These are phyloP conservation scores for Aspergillus texensis DNA, from an alignment of 2,329 filamentous ascomycete genomes.

Conservation along the genomic window DNA sequence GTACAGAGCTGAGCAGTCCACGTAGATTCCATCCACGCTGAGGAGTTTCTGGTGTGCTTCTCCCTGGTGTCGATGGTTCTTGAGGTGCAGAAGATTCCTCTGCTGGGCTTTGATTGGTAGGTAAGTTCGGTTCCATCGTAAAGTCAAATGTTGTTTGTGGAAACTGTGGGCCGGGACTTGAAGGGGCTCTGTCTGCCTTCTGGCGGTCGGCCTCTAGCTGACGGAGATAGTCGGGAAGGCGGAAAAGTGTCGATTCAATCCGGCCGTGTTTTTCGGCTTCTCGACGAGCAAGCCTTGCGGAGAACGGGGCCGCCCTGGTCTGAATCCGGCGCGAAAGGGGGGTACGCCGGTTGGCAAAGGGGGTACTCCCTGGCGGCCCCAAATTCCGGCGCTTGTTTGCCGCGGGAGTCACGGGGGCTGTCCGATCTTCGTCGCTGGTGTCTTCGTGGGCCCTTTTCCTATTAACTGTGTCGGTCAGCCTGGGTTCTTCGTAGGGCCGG, in stretches of 20 bases:
- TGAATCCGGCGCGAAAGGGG: conserved; percentile 23
- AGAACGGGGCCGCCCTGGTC: conserved; percentile 26
- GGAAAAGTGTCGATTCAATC: conserved; percentile 38
- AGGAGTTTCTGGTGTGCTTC: conserved; percentile 17
- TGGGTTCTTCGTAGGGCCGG: background rate
- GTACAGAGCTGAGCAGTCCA: conserved; percentile 34
- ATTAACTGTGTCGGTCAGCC: conserved; percentile 16
- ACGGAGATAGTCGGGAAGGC: conserved; percentile 34
- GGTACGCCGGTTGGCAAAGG: conserved; percentile 20
- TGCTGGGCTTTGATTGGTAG: conserved; percentile 2
- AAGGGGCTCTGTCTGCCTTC: conserved; percentile 11
- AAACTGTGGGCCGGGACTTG: conserved; percentile 12
- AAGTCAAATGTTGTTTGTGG: conserved; percentile 16
- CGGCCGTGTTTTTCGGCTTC: conserved; percentile 33
- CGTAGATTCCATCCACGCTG: conserved; percentile 32
- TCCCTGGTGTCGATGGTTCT: conserved; percentile 22
- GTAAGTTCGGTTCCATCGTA: conserved; percentile 8
- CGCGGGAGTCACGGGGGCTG: conserved; percentile 17
- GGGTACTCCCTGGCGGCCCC: conserved; percentile 26
- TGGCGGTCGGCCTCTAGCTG: conserved; percentile 33
- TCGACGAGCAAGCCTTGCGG: conserved; percentile 34
- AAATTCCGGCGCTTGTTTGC: conserved; percentile 28
- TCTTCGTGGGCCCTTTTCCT: conserved; percentile 23
- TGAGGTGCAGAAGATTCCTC: conserved; percentile 11
- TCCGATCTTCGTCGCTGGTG: conserved; percentile 9